Base-by-base conservation (phyloP, 768 basidiomycete species). In the Omphalotus guepiniiformis region DNA sequence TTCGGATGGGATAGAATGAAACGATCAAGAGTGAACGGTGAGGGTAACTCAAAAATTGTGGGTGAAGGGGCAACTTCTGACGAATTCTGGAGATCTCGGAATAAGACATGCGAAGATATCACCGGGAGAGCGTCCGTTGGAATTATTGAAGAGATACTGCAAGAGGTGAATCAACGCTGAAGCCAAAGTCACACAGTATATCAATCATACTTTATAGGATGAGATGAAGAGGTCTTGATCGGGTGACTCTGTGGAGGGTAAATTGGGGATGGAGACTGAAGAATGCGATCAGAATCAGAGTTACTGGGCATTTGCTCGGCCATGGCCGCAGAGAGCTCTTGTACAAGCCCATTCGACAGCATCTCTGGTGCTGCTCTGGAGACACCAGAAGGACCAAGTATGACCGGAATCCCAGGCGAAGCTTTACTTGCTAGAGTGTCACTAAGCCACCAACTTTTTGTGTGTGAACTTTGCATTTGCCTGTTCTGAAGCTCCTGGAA, bases 181-280 rank as follows among this genome's bases (percentile, higher is more conserved):
- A 42, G 26, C 13, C 25, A 45, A 22, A 53, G 38, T 21, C 67
- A 6, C 57, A 52, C 16, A 65, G 67, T 42, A 68, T 57, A 18
- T 16, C 42, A n/a, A 4, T 68, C 78, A 42, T 52, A 88, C 88
- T 91, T 89, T 60, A 94, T 87, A 6, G 91, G 90, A 64, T 92
- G 90, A 0, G 85, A 78, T 19, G 77, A 72, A 2, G 88, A 90
- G 1, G 88, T 92, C 58, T 88, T 92, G 48, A 83, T 49, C 42
- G 55, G 16, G 38, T 51, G 47, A 26, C 42, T 49, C 19, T 36
- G 47, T 26, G 57, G 30, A 44, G 43, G 15, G 47, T 23, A 32
- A 52, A 25, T 32, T 18, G 43, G 19, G 35, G 55, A 45, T 44
- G 37, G 39, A 39, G 49, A 29, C 26, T 32, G 29, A 42, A 39